A percentile compares a stretch with the other conserved stretches of the same genome.
Evolutionary conservation across 192 early-diverging fungal genomes (phyloP).

Genomic region (Jimgerdemannia flammicorona): DNA sequence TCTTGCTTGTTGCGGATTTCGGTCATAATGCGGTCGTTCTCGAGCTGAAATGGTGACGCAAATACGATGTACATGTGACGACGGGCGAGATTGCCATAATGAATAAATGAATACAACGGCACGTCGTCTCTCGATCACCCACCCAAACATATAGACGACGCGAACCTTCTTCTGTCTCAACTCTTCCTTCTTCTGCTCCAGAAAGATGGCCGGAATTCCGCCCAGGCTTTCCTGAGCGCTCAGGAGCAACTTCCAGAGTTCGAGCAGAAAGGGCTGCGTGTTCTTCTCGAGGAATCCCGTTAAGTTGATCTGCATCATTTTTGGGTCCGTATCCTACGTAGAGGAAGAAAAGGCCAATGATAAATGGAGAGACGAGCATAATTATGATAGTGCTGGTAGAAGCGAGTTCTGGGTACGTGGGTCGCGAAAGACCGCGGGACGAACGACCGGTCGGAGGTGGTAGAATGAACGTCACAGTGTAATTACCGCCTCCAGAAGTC

Average conservation of each 20-base stretch:
- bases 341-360: neutral
- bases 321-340: constrained; percentile 72
- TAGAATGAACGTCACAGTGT: neutral
- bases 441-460: neutral
- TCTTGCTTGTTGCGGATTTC: constrained; percentile 37
- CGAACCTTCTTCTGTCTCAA: constrained; percentile 50
- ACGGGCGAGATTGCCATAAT: neutral
- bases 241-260: constrained; percentile 89
- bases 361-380: neutral
- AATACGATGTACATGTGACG: neutral
- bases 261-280: constrained; percentile 74
- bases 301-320: constrained; percentile 90
- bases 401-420: neutral
- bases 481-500: constrained; percentile 72
- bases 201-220: constrained; percentile 83
- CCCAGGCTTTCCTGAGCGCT: constrained; percentile 76
- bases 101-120: neutral
- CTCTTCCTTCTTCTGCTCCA: constrained; percentile 87
- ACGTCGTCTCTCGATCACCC: neutral
- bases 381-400: neutral
- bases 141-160: neutral
- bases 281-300: constrained; percentile 91
- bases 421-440: neutral
- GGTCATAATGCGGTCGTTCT: constrained; percentile 28
- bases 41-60: constrained; percentile 14